Evolutionary conservation across 2,329 filamentous ascomycete genomes (phyloP), one percentile per base, ranked within the genome.

Genomic region (Claviceps sp.): DNA sequence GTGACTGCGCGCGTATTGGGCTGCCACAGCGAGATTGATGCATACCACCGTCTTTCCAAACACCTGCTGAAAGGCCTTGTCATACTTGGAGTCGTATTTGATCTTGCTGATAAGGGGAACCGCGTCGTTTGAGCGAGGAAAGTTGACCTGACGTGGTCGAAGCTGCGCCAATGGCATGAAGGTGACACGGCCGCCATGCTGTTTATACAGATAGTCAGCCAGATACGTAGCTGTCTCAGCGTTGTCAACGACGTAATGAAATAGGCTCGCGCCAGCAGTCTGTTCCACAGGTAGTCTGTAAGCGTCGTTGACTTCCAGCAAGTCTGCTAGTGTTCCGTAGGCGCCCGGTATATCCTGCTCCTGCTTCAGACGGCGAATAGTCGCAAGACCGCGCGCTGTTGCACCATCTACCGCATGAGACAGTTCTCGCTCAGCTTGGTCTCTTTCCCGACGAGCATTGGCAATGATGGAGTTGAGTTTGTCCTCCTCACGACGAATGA

Each of bases 1-100:
- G 61, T 97, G 91, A 60, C 87, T 95, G 61, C 91, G 82, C 22
- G 93, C 88, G 64, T 96, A 96, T 63, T 96, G 89, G 13, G 86
- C 81, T 47, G 90, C 93, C 54, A 95, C 81, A 48, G 87, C 81
- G 56, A 98, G 72, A 59, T 89, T 95, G 2, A 91, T 90, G 59
- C 93, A 97, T 52, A 98, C 85, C 50, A 98, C 89, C 0, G 89
- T 93, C 67, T 89, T 94, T 47, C 90, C 93, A 68, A 98, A 98
- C 0, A 98, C 89, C 64, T 96, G 90, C 63, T 87, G 83, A 65
- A 98, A 93, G 0, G 93, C 93, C 60, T 81, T 85, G 54, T 94
- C 88, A 59, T 84, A 96, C 55, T 72, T 75, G 1, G 76, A 63
- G 50, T 96, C 85, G 62, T 84, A 98, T 48, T 81, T 78, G 55